These are phyloP conservation scores for Coemansia asiatica DNA, from an alignment of 192 early-diverging fungal species.

Conservation along the genomic window DNA sequence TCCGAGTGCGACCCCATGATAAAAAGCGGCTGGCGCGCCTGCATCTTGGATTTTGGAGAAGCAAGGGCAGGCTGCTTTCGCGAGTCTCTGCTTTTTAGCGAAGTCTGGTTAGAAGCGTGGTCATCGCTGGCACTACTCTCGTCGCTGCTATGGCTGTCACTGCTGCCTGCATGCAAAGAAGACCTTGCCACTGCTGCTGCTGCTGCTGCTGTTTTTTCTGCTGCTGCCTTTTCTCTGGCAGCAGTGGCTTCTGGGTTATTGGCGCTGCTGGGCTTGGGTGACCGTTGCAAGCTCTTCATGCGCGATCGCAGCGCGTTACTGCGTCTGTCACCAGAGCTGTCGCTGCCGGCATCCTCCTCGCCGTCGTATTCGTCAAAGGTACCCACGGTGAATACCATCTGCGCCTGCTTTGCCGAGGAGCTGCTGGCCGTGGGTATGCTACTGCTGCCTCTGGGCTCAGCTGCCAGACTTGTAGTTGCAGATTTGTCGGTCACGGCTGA, in stretches of 20 bases:
- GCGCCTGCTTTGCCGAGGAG: constrained; percentile 34
- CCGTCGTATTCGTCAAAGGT: constrained; percentile 47
- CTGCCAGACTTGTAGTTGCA: not conserved
- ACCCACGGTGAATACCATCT: constrained; percentile 51
- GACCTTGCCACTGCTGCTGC: not conserved
- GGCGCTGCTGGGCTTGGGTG: not conserved
- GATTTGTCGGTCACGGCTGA: not conserved
- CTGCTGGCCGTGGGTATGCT: constrained; percentile 8
- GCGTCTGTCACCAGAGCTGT: constrained; percentile 11
- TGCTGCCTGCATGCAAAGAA: not conserved
- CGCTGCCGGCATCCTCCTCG: constrained; percentile 5
- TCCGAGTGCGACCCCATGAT: constrained; percentile 54
- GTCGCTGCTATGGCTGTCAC: not conserved
- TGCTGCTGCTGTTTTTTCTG: no score
- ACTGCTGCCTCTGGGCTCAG: constrained; percentile 8
- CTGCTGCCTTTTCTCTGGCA: no score
- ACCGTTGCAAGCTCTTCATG: not conserved
- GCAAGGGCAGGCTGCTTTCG: not conserved
- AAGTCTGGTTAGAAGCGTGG: not conserved
- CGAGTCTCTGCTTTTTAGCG: not conserved
- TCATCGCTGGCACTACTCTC: not conserved
- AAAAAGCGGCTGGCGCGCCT: constrained; percentile 37
- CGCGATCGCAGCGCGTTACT: constrained; percentile 6
- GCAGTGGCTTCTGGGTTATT: not conserved
- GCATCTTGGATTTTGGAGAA: not conserved